Conservation (phyloP, 139 green algal species). For the Diplosphaera chodatii region DNA sequence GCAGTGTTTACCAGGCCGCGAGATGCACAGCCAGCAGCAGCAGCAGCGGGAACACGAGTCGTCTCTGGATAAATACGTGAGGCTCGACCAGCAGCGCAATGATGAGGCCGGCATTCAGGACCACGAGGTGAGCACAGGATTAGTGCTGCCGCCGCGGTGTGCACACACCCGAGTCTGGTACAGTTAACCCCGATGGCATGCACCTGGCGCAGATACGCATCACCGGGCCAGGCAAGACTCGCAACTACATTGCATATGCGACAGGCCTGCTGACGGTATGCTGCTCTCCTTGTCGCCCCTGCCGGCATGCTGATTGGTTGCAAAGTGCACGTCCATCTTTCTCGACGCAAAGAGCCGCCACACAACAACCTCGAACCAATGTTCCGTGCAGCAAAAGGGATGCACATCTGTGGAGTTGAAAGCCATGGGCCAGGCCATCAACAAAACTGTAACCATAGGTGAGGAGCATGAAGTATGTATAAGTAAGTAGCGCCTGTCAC, state of each 20-base stretch:
- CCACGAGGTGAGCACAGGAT: not conserved
- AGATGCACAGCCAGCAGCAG: not conserved
- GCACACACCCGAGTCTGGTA: no score
- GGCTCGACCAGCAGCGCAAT: not conserved
- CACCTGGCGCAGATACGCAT: constrained; percentile 55
- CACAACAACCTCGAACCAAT: no score
- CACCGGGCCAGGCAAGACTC: constrained; percentile 56
- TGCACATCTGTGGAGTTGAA: constrained; percentile 61
- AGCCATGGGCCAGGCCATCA: constrained; percentile 86
- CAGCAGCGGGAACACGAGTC: not conserved
- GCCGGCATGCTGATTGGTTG: no score
- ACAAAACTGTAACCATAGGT: constrained; percentile 82
- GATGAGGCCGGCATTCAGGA: not conserved
- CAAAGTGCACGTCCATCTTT: no score
- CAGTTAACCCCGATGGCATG: not conserved
- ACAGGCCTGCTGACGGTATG: constrained; percentile 56
- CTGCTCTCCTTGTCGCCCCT: no score
- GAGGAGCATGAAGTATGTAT: not conserved
- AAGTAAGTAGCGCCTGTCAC: no score
- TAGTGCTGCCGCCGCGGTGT: no score
- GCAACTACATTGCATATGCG: constrained; percentile 75
- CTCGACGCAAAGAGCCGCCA: no score
- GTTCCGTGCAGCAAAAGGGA: constrained; percentile 49
- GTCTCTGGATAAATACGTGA: not conserved
- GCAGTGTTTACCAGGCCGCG: no score